Conservation (phyloP, 2,329 filamentous ascomycete genomes). For the Neofusicoccum cordaticola region DNA sequence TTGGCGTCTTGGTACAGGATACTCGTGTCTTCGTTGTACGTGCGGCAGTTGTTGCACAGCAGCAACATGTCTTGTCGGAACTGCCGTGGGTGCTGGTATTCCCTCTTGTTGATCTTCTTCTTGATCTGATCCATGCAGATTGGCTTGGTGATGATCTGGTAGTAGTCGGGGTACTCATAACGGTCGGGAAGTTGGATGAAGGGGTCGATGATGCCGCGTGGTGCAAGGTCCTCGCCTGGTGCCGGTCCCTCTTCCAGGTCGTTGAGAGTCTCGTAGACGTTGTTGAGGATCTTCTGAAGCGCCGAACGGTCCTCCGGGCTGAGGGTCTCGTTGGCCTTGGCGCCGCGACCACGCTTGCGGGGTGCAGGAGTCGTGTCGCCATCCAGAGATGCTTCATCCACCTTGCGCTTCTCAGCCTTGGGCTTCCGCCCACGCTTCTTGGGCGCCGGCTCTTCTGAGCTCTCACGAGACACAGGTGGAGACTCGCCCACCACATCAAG, state of each 20-base stretch:
- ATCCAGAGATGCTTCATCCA: conserved; percentile 60
- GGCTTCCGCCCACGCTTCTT: conserved; percentile 84
- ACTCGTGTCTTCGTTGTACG: conserved; percentile 95
- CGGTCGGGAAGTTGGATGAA: conserved; percentile 91
- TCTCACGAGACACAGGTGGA: conserved; percentile 74
- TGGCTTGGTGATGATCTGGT: conserved; percentile 83
- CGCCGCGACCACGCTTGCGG: conserved; percentile 68
- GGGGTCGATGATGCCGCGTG: conserved; percentile 84
- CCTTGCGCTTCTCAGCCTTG: conserved; percentile 81
- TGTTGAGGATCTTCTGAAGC: conserved; percentile 77
- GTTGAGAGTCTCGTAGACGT: conserved; percentile 77
- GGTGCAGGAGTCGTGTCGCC: conserved; percentile 62
- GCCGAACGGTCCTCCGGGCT: conserved; percentile 66
- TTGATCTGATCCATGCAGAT: conserved; percentile 96
- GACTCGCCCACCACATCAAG: conserved; percentile 61
- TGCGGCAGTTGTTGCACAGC: conserved; percentile 86
- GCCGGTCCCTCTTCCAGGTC: conserved; percentile 66
- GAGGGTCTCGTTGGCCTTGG: conserved; percentile 65
- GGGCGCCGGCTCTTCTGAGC: conserved; percentile 72
- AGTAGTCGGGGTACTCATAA: conserved; percentile 91
- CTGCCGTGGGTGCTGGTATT: conserved; percentile 78
- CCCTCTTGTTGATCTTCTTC: conserved; percentile 92
- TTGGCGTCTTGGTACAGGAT: conserved; percentile 89
- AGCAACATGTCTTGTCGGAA: conserved; percentile 79
- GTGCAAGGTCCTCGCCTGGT: conserved; percentile 50